phyloP scores from a whole-genome alignment of 768 basidiomycete genomes.

The Rhodocollybia butyracea region DNA sequence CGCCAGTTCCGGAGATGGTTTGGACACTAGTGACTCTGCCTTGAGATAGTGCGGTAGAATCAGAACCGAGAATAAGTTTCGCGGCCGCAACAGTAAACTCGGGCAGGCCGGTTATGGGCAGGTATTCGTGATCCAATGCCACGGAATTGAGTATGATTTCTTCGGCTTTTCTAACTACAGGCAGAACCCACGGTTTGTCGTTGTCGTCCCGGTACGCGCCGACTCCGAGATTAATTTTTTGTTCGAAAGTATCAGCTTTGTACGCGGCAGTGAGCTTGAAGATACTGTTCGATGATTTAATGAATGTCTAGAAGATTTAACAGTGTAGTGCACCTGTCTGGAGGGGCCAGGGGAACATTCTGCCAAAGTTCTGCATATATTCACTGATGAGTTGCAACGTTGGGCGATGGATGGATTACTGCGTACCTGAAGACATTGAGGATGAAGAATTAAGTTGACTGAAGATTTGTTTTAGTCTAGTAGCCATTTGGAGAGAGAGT shows the following conservation, averaged over 20 bases:
- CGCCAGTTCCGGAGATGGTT: constrained; percentile 94
- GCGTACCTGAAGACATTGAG: constrained; percentile 56
- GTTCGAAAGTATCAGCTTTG: constrained; percentile 70
- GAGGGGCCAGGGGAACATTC: constrained; percentile 76
- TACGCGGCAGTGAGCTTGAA: constrained; percentile 89
- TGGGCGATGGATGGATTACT: constrained; percentile 11
- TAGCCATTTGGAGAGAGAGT: constrained; percentile 35
- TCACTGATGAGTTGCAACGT: not conserved
- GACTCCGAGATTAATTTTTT: constrained; percentile 90
- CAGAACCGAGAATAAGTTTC: constrained; percentile 73
- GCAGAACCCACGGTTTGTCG: constrained; percentile 88
- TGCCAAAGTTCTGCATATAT: constrained; percentile 63
- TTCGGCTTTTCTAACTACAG: constrained; percentile 87
- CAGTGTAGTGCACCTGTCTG: constrained; percentile 59
- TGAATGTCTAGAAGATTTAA: not conserved
- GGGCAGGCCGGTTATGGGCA: constrained; percentile 85
- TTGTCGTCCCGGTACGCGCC: constrained; percentile 90
- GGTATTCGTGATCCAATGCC: constrained; percentile 85
- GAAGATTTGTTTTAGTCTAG: constrained; percentile 58
- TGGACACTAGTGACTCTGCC: constrained; percentile 78
- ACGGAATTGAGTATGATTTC: constrained; percentile 65
- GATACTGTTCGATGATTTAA: constrained; percentile 49
- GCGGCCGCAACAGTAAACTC: constrained; percentile 82
- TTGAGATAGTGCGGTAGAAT: constrained; percentile 68
- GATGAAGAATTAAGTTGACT: constrained; percentile 43